Percentiles rank a stretch among this genome's conserved stretches.
phyloP scores from a whole-genome alignment of 208 protist genomes.

The Crithidia thermophila region DNA sequence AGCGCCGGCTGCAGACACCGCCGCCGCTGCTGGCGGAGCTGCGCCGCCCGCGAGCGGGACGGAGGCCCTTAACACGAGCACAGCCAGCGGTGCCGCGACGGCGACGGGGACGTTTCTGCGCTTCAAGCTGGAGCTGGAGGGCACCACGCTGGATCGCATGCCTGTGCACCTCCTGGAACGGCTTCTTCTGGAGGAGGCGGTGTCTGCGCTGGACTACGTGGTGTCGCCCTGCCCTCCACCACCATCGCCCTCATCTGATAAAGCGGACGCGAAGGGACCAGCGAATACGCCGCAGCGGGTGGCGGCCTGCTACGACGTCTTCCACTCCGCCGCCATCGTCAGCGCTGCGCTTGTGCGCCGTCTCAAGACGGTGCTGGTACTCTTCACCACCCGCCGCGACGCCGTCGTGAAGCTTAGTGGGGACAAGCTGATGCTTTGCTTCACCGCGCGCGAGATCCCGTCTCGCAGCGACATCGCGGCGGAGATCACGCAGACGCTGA shows the following conservation, averaged over 20 bases:
- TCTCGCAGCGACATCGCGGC: slow-evolving; percentile 48
- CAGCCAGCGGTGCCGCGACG: not conserved
- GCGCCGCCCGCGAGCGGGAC: not conserved
- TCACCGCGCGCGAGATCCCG: slow-evolving; percentile 42
- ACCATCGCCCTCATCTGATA: not conserved
- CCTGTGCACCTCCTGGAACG: slow-evolving; percentile 45
- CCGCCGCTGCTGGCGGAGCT: not conserved
- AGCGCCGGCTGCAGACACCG: not conserved
- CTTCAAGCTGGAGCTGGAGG: slow-evolving; percentile 81
- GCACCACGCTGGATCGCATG: slow-evolving; percentile 45
- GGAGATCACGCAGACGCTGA: slow-evolving; percentile 39
- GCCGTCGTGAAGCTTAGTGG: slow-evolving; percentile 52
- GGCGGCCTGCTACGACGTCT: slow-evolving; percentile 27
- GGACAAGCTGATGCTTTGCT: slow-evolving; percentile 78
- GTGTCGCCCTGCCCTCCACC: slow-evolving; percentile 1
- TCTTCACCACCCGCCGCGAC: slow-evolving; percentile 60
- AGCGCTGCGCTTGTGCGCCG: slow-evolving; percentile 42
- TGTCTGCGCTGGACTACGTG: slow-evolving; percentile 34
- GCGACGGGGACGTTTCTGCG: slow-evolving; percentile 16
- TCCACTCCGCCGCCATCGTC: slow-evolving; percentile 63
- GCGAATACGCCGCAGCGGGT: not conserved
- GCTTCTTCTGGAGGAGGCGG: slow-evolving; percentile 52
- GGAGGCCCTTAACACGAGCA: slow-evolving; percentile 12
- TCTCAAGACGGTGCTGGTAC: slow-evolving; percentile 56
- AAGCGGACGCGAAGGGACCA: not conserved